Percentiles rank a stretch among this genome's conserved stretches.
Conservation (phyloP, 805 yeast species). For the Priceomyces castillae region DNA sequence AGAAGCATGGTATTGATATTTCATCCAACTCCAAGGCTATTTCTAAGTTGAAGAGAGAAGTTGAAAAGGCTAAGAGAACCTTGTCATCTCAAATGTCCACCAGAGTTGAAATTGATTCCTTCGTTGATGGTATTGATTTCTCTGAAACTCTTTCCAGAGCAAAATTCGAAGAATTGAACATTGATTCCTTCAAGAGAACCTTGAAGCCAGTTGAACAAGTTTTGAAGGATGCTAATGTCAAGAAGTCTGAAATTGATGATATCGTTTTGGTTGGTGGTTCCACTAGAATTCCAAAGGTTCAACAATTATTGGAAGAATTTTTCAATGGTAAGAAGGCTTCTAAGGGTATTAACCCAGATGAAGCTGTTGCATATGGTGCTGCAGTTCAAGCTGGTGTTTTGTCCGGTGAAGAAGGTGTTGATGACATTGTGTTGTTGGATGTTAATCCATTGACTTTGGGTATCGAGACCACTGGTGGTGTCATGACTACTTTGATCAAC, state of each 20-base stretch:
- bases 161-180: slow-evolving; percentile 47
- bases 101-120: slow-evolving; percentile 45
- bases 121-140: slow-evolving; percentile 48
- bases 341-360: slow-evolving; percentile 49
- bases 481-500: slow-evolving; percentile 98
- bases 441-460: slow-evolving; percentile 98
- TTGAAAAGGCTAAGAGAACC: slow-evolving; percentile 50
- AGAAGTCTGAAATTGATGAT: slow-evolving; percentile 45
- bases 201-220: slow-evolving; percentile 48
- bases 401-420: slow-evolving; percentile 94
- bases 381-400: slow-evolving; percentile 99
- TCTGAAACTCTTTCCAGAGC: slow-evolving; percentile 47
- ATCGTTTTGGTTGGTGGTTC: slow-evolving; percentile 50
- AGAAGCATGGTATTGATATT: slow-evolving; percentile 44
- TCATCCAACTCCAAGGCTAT: slow-evolving; percentile 41
- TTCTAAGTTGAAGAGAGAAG: slow-evolving; percentile 47
- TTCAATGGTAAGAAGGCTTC: slow-evolving; percentile 57
- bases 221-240: slow-evolving; percentile 43
- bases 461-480: slow-evolving; percentile 99
- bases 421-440: slow-evolving; percentile 92
- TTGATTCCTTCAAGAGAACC: slow-evolving; percentile 44
- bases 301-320: slow-evolving; percentile 45
- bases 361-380: slow-evolving; percentile 62
- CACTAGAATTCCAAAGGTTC: slow-evolving; percentile 50
- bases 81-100: slow-evolving; percentile 44